Conservation (phyloP, 805 yeast genomes). For the Saccharomycopsis babjevae region DNA sequence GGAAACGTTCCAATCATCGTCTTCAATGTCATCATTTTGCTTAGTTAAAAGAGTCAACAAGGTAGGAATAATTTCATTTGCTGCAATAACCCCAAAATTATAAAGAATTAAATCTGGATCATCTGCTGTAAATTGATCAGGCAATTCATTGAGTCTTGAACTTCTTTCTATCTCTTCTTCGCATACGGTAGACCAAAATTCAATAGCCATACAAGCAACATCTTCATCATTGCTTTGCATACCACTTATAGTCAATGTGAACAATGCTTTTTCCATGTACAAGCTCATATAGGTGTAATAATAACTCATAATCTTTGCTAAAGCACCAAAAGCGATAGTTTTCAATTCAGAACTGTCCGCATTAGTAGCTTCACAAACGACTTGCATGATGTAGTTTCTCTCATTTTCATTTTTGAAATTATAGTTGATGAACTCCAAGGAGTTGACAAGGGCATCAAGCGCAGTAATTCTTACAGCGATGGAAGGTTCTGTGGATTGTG, state of each 20-base stretch:
- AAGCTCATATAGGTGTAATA: slow-evolving; percentile 86
- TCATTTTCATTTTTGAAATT: slow-evolving; percentile 92
- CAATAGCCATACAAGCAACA: slow-evolving; percentile 97
- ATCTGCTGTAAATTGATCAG: slow-evolving; percentile 29
- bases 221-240: slow-evolving; percentile 78
- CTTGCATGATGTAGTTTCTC: slow-evolving; percentile 96
- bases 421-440: slow-evolving; percentile 77
- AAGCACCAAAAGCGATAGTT: slow-evolving; percentile 91
- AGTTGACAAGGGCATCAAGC: slow-evolving; percentile 79
- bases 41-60: slow-evolving; percentile 67
- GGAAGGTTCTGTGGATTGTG: slow-evolving; percentile 71
- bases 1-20: slow-evolving; percentile 94
- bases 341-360: slow-evolving; percentile 72
- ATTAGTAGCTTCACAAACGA: slow-evolving; percentile 98
- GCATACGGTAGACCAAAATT: slow-evolving; percentile 99
- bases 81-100: slow-evolving; percentile 79
- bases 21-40: slow-evolving; percentile 89
- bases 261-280: slow-evolving; percentile 95
- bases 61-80: slow-evolving; percentile 80
- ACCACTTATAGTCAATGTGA: slow-evolving; percentile 80
- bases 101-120: slow-evolving; percentile 41
- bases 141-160: slow-evolving; percentile 52
- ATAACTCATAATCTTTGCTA: slow-evolving; percentile 81
- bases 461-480: slow-evolving; percentile 78
- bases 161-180: slow-evolving; percentile 88